Percentiles rank a stretch among this genome's conserved stretches.
phyloP scores from a whole-genome alignment of 1,284 basidiomycete genomes.

The Leccinum fuscescens region DNA sequence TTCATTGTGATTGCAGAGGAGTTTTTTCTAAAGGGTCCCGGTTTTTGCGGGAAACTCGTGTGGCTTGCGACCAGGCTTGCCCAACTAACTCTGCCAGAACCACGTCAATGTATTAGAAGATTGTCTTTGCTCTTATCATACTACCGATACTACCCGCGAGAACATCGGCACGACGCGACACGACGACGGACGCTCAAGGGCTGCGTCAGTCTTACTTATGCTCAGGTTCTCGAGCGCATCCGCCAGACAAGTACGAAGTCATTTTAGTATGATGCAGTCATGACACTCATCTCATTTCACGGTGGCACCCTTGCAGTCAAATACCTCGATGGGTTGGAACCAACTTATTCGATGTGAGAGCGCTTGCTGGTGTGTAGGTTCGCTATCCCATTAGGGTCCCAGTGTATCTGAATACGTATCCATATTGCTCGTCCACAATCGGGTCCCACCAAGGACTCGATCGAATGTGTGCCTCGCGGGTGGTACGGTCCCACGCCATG shows the following conservation, averaged over 20 bases:
- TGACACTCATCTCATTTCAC: neutral
- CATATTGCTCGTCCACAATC: neutral
- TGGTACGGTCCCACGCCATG: conserved; percentile 5
- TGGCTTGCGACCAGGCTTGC: too few relatives aligned
- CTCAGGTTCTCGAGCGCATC: conserved; percentile 7
- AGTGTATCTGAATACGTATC: neutral
- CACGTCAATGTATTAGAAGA: too few relatives aligned
- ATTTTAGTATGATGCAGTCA: neutral
- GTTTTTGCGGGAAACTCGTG: too few relatives aligned
- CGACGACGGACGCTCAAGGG: conserved; percentile 3
- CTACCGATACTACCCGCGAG: too few relatives aligned
- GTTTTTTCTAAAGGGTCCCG: too few relatives aligned
- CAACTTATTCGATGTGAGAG: conserved; percentile 17
- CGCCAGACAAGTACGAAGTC: conserved; percentile 4
- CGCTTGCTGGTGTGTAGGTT: conserved; percentile 2
- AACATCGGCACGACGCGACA: too few relatives aligned
- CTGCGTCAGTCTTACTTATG: conserved; percentile 14
- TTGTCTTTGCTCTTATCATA: too few relatives aligned
- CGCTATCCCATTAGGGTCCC: neutral
- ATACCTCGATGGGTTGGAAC: conserved; percentile 19
- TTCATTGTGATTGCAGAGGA: too few relatives aligned
- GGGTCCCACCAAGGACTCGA: neutral
- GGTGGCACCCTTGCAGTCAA: conserved; percentile 7
- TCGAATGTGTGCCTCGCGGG: neutral
- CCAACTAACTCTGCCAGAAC: too few relatives aligned